Evolutionary conservation across 2,329 filamentous ascomycete genomes (phyloP).

Genomic region (Botryotinia narcissicola): DNA sequence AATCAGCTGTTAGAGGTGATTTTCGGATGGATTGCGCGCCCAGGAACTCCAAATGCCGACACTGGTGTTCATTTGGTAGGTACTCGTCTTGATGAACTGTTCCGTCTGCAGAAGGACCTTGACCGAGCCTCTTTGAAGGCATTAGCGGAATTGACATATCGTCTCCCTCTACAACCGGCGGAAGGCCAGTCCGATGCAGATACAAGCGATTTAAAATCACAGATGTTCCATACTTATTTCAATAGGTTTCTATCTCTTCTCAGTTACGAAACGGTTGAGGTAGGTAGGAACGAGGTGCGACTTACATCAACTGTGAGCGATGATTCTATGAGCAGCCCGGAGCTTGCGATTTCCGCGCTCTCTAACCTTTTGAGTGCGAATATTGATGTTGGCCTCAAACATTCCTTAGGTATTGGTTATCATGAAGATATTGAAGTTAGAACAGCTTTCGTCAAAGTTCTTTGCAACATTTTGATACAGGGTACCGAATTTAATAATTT

Average conservation of each 20-base stretch:
- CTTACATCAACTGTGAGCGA: slow-evolving; percentile 47
- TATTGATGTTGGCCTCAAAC: slow-evolving; percentile 68
- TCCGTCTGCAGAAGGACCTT: slow-evolving; percentile 61
- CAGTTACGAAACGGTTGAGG: slow-evolving; percentile 53
- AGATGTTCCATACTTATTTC: slow-evolving; percentile 71
- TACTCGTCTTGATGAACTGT: slow-evolving; percentile 55
- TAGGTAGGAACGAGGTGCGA: slow-evolving; percentile 44
- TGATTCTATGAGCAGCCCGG: slow-evolving; percentile 54
- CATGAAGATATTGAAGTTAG: slow-evolving; percentile 68
- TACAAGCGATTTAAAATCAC: slow-evolving; percentile 65
- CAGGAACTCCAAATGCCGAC: slow-evolving; percentile 50
- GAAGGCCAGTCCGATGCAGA: slow-evolving; percentile 65
- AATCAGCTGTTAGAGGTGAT: slow-evolving; percentile 68
- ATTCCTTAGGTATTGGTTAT: slow-evolving; percentile 68
- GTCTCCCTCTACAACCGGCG: slow-evolving; percentile 62
- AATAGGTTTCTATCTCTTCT: slow-evolving; percentile 66
- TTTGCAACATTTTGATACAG: slow-evolving; percentile 69
- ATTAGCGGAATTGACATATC: slow-evolving; percentile 64
- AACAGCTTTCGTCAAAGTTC: slow-evolving; percentile 66
- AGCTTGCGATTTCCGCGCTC: slow-evolving; percentile 64
- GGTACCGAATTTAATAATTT: slow-evolving; percentile 69
- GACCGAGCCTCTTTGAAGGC: slow-evolving; percentile 64
- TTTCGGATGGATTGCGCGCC: slow-evolving; percentile 65
- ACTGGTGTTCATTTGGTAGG: slow-evolving; percentile 38
- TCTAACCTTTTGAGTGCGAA: slow-evolving; percentile 70